Conservation (phyloP, 495 filamentous ascomycete genomes). For the Jackrogersella multiformis region DNA sequence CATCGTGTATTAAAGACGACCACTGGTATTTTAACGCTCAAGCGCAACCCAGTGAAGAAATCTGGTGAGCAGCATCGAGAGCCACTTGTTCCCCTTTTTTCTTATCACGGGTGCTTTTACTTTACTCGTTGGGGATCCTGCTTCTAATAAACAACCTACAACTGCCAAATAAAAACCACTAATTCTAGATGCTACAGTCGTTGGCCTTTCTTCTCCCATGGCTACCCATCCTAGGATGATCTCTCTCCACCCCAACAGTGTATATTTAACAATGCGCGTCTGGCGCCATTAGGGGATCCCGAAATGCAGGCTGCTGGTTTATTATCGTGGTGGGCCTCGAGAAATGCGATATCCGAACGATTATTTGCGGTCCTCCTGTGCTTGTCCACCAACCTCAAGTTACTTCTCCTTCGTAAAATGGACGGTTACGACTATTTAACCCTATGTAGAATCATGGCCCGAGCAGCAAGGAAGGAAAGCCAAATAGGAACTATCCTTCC, state of each 20-base stretch:
- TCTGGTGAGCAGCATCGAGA: not conserved
- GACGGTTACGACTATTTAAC: not conserved
- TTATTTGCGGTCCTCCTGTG: slow-evolving; percentile 17
- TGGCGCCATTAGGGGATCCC: not conserved
- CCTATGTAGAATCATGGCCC: not conserved
- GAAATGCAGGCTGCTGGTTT: not conserved
- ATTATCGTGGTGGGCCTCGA: not conserved
- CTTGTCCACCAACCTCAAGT: not conserved
- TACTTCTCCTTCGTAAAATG: slow-evolving; percentile 4
- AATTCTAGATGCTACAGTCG: not conserved
- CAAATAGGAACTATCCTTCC: not conserved
- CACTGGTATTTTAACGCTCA: not conserved
- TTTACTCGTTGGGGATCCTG: not conserved
- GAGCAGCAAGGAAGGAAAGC: not conserved
- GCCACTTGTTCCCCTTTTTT: not conserved
- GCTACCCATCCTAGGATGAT: slow-evolving; percentile 8
- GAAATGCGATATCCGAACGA: not conserved
- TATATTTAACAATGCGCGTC: not conserved
- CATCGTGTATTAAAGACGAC: not conserved
- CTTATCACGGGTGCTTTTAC: not conserved
- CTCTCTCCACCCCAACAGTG: not conserved
- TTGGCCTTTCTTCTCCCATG: not conserved
- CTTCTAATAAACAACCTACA: not conserved
- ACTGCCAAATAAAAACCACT: not conserved
- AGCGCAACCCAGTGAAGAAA: not conserved